Evolutionary conservation across 2,329 filamentous ascomycete species (phyloP).

Genomic region (Ceratocystis diversiconidia): DNA sequence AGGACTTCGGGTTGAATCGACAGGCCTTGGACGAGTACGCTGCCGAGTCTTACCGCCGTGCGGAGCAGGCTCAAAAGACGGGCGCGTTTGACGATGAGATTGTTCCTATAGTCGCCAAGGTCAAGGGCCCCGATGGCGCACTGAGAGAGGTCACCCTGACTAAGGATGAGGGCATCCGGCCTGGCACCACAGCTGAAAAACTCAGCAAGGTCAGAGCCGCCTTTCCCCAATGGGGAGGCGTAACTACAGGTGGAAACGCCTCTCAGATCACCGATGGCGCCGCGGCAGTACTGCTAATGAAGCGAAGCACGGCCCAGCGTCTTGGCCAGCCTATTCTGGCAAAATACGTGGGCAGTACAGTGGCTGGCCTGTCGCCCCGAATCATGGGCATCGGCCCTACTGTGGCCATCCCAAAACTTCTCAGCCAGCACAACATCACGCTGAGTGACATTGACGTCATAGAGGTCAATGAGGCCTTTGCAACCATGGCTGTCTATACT

Average conservation of each 20-base stretch:
- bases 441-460: conserved; percentile 76
- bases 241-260: conserved; percentile 83
- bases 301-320: conserved; percentile 73
- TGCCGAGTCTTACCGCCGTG: conserved; percentile 72
- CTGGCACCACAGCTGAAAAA: conserved; percentile 72
- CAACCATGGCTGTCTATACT: conserved; percentile 95
- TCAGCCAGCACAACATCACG: conserved; percentile 61
- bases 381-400: conserved; percentile 93
- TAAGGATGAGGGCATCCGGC: conserved; percentile 79
- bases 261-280: conserved; percentile 91
- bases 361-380: conserved; percentile 76
- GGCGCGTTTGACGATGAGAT: conserved; percentile 94
- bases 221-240: conserved; percentile 78
- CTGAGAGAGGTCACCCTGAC: conserved; percentile 63
- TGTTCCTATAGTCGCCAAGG: conserved; percentile 63
- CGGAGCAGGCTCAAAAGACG: conserved; percentile 78
- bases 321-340: conserved; percentile 82
- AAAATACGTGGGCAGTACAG: conserved; percentile 86
- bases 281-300: conserved; percentile 83
- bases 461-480: conserved; percentile 96
- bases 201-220: conserved; percentile 77
- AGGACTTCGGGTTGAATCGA: conserved; percentile 73
- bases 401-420: conserved; percentile 65
- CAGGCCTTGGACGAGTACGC: conserved; percentile 75
- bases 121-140: conserved; percentile 75